These are phyloP conservation scores for Beauveria sp. DNA, from an alignment of 2,329 filamentous ascomycete genomes.

Conservation along the genomic window DNA sequence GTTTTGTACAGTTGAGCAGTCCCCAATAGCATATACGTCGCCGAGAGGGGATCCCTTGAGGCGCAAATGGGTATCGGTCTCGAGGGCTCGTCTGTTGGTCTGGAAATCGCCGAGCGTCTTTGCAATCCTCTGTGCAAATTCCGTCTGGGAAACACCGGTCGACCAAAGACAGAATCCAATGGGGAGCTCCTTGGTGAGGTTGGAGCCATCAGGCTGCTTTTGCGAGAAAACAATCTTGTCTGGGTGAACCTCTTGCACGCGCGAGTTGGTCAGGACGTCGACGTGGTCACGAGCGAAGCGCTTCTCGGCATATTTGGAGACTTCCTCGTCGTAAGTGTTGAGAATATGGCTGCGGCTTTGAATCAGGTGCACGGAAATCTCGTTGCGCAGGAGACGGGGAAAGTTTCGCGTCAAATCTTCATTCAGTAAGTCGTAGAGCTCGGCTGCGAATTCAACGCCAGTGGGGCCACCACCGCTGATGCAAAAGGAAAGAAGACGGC, in stretches of 20 bases:
- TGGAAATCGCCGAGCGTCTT: constrained; percentile 69
- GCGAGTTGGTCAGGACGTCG: constrained; percentile 83
- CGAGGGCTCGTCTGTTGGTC: constrained; percentile 82
- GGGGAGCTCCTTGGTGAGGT: constrained; percentile 85
- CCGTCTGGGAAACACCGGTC: constrained; percentile 82
- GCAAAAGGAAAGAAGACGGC: constrained; percentile 87
- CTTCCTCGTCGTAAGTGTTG: constrained; percentile 94
- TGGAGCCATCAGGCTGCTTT: constrained; percentile 61
- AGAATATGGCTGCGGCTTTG: constrained; percentile 91
- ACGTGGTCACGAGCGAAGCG: constrained; percentile 87
- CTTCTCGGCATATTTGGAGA: constrained; percentile 86
- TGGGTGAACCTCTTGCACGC: constrained; percentile 77
- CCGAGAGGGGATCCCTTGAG: constrained; percentile 82
- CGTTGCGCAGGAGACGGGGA: constrained; percentile 84
- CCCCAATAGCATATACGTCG: constrained; percentile 93
- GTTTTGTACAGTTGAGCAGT: constrained; percentile 95
- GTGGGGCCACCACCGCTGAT: constrained; percentile 91
- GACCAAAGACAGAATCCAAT: constrained; percentile 98
- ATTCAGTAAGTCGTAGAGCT: constrained; percentile 92
- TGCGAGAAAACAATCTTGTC: constrained; percentile 89
- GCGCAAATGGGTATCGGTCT: constrained; percentile 89
- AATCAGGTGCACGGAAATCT: constrained; percentile 95
- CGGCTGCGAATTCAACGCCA: constrained; percentile 94
- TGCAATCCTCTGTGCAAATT: constrained; percentile 69
- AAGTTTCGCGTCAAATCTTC: constrained; percentile 82